phyloP scores from a whole-genome alignment of 2,329 filamentous ascomycete species.

The Xylariaceae sp. region DNA sequence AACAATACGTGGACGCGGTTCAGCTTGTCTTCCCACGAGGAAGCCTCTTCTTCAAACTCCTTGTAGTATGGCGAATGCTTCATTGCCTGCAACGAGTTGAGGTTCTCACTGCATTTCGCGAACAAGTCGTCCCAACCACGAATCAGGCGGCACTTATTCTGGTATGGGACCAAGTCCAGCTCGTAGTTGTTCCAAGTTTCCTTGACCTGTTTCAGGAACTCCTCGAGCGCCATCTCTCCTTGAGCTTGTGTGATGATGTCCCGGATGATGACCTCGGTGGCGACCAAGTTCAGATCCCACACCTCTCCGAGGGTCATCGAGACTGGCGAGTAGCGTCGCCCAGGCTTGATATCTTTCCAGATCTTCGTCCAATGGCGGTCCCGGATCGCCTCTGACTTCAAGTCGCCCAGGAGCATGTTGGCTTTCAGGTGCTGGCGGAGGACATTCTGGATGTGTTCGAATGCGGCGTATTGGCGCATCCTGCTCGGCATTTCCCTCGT shows the following conservation, averaged over 20 bases:
- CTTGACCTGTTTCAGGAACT: slow-evolving; percentile 92
- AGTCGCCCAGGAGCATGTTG: slow-evolving; percentile 77
- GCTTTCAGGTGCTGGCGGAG: slow-evolving; percentile 86
- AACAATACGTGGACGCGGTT: slow-evolving; percentile 97
- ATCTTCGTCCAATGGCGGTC: slow-evolving; percentile 98
- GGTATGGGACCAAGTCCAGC: slow-evolving; percentile 91
- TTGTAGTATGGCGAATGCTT: slow-evolving; percentile 98
- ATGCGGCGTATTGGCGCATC: slow-evolving; percentile 99
- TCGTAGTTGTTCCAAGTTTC: slow-evolving; percentile 96
- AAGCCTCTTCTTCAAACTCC: slow-evolving; percentile 96
- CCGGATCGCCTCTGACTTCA: slow-evolving; percentile 94
- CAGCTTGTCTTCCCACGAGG: slow-evolving; percentile 94
- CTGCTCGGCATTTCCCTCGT: slow-evolving; percentile 98
- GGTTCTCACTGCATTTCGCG: slow-evolving; percentile 94
- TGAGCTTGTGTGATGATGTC: slow-evolving; percentile 94
- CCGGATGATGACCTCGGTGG: slow-evolving; percentile 81
- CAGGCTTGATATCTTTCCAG: slow-evolving; percentile 89
- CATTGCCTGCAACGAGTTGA: slow-evolving; percentile 98
- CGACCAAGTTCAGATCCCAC: slow-evolving; percentile 89
- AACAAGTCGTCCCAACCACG: slow-evolving; percentile 98
- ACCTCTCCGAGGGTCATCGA: slow-evolving; percentile 97
- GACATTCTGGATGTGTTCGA: slow-evolving; percentile 93
- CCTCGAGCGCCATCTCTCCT: slow-evolving; percentile 96
- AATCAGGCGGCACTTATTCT: slow-evolving; percentile 96
- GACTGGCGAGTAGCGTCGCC: slow-evolving; percentile 87